Conservation (phyloP, 2,329 filamentous ascomycete species). For the Achaetomium macrosporum region DNA sequence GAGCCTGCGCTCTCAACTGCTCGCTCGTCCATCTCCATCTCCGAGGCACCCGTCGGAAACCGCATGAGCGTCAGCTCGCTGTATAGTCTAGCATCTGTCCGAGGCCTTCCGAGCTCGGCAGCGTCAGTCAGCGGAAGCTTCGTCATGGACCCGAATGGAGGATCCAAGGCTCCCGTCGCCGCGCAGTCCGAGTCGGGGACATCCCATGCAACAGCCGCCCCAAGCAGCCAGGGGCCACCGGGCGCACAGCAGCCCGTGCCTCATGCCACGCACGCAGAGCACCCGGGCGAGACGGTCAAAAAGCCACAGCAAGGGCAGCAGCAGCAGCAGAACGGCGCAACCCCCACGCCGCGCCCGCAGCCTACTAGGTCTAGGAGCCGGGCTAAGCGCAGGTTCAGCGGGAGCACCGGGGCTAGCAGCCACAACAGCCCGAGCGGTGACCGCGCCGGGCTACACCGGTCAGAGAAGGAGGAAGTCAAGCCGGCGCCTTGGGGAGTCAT, state of each 20-base stretch:
- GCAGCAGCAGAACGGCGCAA: constrained; percentile 14
- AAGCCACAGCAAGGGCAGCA: constrained; percentile 28
- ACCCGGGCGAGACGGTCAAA: constrained; percentile 41
- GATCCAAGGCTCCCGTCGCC: constrained; percentile 34
- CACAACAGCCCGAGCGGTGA: constrained; percentile 74
- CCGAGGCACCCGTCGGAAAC: constrained; percentile 48
- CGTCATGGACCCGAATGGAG: constrained; percentile 40
- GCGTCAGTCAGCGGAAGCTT: constrained; percentile 49
- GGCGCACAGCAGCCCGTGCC: constrained; percentile 43
- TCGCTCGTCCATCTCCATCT: constrained; percentile 44
- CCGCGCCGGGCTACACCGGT: constrained; percentile 44
- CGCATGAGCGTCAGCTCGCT: constrained; percentile 68
- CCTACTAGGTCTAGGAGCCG: constrained; percentile 59
- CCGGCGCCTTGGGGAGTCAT: constrained; percentile 63
- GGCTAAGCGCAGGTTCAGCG: constrained; percentile 70
- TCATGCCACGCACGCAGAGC: constrained; percentile 35
- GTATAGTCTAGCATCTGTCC: constrained; percentile 61
- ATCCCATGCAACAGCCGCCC: constrained; percentile 49
- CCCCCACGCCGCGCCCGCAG: constrained; percentile 35
- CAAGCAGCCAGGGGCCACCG: constrained; percentile 38
- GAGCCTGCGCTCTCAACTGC: constrained; percentile 42
- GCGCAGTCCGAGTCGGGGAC: constrained; percentile 46
- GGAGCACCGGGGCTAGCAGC: constrained; percentile 75
- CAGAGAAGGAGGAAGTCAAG: constrained; percentile 58
- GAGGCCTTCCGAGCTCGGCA: constrained; percentile 46